These are phyloP conservation scores for Pascua sp. DNA, from an alignment of 1,284 basidiomycete genomes.

Conservation along the genomic window DNA sequence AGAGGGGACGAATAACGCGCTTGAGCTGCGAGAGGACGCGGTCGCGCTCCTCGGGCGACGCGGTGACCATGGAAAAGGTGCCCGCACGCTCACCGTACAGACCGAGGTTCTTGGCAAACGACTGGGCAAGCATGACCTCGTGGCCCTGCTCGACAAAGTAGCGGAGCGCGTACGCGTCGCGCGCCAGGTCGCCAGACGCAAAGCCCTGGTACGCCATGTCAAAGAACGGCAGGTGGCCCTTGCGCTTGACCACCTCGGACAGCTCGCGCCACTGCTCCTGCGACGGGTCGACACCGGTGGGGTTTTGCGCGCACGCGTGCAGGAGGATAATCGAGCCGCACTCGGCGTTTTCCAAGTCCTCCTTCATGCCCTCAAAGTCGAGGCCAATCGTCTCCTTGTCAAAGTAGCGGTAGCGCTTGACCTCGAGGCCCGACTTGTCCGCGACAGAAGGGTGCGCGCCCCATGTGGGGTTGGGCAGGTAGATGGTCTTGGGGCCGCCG, in stretches of 20 bases:
- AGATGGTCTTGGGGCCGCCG: constrained; percentile 82
- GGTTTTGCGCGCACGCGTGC: constrained; percentile 64
- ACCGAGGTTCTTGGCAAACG: constrained; percentile 99
- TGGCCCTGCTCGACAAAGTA: constrained; percentile 89
- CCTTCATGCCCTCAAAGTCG: constrained; percentile 87
- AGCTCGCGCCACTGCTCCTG: constrained; percentile 89
- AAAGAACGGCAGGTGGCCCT: constrained; percentile 59
- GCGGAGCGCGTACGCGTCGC: constrained; percentile 91
- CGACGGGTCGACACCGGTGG: constrained; percentile 95
- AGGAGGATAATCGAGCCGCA: constrained; percentile 49
- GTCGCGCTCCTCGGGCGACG: constrained; percentile 74
- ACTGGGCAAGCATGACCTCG: constrained; percentile 81
- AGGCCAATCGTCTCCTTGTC: constrained; percentile 90
- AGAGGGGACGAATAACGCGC: constrained; percentile 94
- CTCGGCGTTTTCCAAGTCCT: constrained; percentile 64
- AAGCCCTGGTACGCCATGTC: constrained; percentile 89
- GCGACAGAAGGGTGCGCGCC: constrained; percentile 90
- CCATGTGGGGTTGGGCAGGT: constrained; percentile 93
- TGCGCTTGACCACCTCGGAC: constrained; percentile 71
- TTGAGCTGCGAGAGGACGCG: constrained; percentile 91
- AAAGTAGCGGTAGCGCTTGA: constrained; percentile 75
- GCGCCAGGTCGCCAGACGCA: constrained; percentile 80
- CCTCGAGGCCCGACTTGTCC: constrained; percentile 86
- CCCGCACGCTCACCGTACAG: constrained; percentile 96
- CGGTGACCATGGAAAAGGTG: constrained; percentile 80